Percentiles rank a stretch among this genome's conserved stretches.
Conservation (phyloP, 768 basidiomycete genomes). For the Boletus reticuloceps region DNA sequence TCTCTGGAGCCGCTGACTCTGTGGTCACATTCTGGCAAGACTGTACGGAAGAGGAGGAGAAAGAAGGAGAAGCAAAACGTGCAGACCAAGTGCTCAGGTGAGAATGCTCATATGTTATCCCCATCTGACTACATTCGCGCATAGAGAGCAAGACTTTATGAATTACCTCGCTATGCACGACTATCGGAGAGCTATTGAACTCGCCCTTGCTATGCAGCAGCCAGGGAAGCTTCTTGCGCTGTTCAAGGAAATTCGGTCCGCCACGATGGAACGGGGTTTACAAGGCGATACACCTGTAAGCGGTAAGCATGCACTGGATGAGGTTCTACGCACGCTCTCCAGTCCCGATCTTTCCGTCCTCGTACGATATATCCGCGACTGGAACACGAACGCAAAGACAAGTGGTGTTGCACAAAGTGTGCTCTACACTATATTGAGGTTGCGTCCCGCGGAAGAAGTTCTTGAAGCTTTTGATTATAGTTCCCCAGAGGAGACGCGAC, state of each 20-base stretch:
- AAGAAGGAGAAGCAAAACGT: conserved; percentile 70
- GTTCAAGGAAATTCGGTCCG: conserved; percentile 61
- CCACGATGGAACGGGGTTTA: conserved; percentile 17
- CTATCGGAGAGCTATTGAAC: conserved; percentile 86
- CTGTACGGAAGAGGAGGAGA: conserved; percentile 80
- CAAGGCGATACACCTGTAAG: conserved; percentile 45
- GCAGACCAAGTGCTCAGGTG: conserved; percentile 79
- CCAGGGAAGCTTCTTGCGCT: conserved; percentile 82
- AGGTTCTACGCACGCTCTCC: conserved; percentile 71
- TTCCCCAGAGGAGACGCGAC: conserved; percentile 13
- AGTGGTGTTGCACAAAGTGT: conserved; percentile 82
- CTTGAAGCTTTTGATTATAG: conserved; percentile 53
- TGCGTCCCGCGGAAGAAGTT: conserved; percentile 73
- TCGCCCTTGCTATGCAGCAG: conserved; percentile 91
- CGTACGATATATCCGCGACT: conserved; percentile 78
- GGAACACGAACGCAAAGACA: conserved; percentile 95
- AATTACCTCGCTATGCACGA: conserved; percentile 88
- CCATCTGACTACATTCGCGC: conserved; percentile 7
- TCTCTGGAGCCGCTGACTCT: conserved; percentile 96
- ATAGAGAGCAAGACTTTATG: conserved; percentile 93
- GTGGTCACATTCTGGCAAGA: conserved; percentile 97
- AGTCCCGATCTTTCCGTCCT: conserved; percentile 77
- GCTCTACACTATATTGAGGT: conserved; percentile 76
- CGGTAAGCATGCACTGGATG: conserved; percentile 72
- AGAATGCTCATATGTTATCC: conserved; percentile 28